These are phyloP conservation scores for Canariomyces notabilis DNA, from an alignment of 2,329 filamentous ascomycete genomes.

Conservation along the genomic window DNA sequence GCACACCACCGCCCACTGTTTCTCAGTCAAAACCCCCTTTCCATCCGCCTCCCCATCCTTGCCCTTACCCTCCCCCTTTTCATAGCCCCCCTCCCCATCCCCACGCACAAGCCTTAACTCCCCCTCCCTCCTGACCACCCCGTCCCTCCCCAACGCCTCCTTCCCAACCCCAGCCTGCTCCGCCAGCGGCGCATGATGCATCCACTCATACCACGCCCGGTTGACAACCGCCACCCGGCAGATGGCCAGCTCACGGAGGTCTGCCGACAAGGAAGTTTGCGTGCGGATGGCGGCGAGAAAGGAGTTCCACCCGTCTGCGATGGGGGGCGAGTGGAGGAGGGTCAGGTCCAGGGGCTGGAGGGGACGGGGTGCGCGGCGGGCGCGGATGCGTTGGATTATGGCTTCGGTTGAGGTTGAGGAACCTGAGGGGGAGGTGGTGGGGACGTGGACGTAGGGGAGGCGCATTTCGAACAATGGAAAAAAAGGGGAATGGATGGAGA, in stretches of 20 bases:
- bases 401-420: too few relatives aligned
- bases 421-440: conserved; percentile 43
- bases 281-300: conserved; percentile 62
- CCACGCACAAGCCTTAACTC: conserved; percentile 27
- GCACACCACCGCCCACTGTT: conserved; percentile 62
- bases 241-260: conserved; percentile 72
- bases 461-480: conserved; percentile 62
- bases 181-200: conserved; percentile 66
- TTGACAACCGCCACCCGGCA: conserved; percentile 77
- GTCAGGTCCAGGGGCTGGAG: conserved; percentile 72
- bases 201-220: conserved; percentile 81
- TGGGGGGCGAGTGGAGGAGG: conserved; percentile 66
- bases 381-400: conserved; percentile 59
- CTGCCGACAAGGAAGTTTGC: conserved; percentile 43
- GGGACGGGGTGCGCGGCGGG: conserved; percentile 62
- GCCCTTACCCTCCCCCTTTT: too few relatives aligned
- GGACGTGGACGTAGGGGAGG: conserved; percentile 58
- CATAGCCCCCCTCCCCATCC: too few relatives aligned
- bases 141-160: conserved; percentile 46
- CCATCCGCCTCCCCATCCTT: too few relatives aligned
- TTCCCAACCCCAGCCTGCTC: conserved; percentile 52
- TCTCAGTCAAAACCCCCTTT: conserved; percentile 48
- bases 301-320: conserved; percentile 72
- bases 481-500: too few relatives aligned
- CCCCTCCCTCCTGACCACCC: conserved; percentile 35